phyloP scores from a whole-genome alignment of 2,329 filamentous ascomycete genomes.

The Fusarium sp. region DNA sequence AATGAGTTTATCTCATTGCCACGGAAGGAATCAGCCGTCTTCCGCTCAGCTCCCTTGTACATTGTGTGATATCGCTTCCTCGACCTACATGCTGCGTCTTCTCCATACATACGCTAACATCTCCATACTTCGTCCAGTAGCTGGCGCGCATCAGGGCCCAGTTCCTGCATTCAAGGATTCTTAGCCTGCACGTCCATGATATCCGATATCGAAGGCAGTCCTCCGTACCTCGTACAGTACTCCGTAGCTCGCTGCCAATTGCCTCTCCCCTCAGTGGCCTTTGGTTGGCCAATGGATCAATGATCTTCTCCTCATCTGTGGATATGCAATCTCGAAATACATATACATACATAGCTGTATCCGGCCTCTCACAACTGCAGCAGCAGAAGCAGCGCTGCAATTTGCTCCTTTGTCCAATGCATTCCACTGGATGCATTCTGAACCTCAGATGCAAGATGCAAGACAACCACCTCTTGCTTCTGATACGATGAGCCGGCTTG shows the following conservation, averaged over 20 bases:
- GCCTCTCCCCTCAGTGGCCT: constrained; percentile 3
- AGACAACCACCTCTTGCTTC: constrained; percentile 22
- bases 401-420: constrained; percentile 21
- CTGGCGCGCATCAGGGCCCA: constrained; percentile 23
- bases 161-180: constrained; percentile 41
- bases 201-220: constrained; percentile 28
- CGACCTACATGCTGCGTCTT: constrained; percentile 21
- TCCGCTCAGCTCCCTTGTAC: constrained; percentile 20
- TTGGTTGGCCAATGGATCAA: constrained; percentile 42
- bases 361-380: constrained; percentile 31
- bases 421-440: constrained; percentile 34
- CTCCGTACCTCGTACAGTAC: constrained; percentile 8
- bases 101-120: constrained; percentile 14
- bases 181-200: constrained; percentile 22
- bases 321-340: constrained; percentile 28
- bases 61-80: constrained; percentile 33
- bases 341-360: constrained; percentile 31
- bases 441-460: constrained; percentile 19
- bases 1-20: constrained; percentile 7
- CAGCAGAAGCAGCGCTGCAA: not conserved
- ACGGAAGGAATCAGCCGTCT: constrained; percentile 12
- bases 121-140: constrained; percentile 21
- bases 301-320: constrained; percentile 37
- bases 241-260: constrained; percentile 30
- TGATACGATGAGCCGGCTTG: constrained; percentile 20